phyloP scores from a whole-genome alignment of 192 early-diverging fungal species.

The Neocallimastix lanati region DNA sequence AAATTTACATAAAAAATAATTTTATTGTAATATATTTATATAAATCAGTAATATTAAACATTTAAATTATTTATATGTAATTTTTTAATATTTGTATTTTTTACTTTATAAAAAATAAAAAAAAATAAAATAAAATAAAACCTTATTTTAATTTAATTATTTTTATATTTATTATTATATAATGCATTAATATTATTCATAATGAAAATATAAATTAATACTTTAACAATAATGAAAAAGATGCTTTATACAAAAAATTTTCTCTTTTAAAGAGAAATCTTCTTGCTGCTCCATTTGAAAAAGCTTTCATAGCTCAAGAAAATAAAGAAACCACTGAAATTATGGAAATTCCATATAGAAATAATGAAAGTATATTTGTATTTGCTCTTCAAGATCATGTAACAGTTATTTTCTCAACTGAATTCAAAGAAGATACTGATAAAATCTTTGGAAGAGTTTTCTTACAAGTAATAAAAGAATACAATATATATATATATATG shows the following conservation, averaged over 20 bases:
- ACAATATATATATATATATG: neutral
- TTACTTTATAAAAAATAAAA: too few species aligned
- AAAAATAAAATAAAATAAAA: too few species aligned
- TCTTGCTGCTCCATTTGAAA: slow-evolving; percentile 80
- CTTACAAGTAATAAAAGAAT: slow-evolving; percentile 46
- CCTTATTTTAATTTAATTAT: too few species aligned
- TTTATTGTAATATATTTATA: too few species aligned
- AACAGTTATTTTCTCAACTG: slow-evolving; percentile 90
- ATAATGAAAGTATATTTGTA: slow-evolving; percentile 84
- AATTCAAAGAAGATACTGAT: slow-evolving; percentile 96
- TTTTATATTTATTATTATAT: too few species aligned
- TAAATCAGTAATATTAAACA: too few species aligned
- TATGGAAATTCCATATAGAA: slow-evolving; percentile 87
- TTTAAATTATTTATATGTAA: too few species aligned
- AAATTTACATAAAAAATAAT: too few species aligned
- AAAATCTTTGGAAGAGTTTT: slow-evolving; percentile 89
- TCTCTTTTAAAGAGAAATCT: slow-evolving; percentile 93
- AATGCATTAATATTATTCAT: too few species aligned
- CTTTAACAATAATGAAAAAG: slow-evolving; percentile 6
- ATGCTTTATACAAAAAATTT: slow-evolving; percentile 59
- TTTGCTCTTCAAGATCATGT: slow-evolving; percentile 81
- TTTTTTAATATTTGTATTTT: too few species aligned
- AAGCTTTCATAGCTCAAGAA: slow-evolving; percentile 64
- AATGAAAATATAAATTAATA: too few species aligned
- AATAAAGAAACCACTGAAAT: slow-evolving; percentile 44